A percentile compares a stretch with the other conserved stretches of the same genome.
These are phyloP conservation scores for Rhizopus arrhizus DNA, from an alignment of 371 early-diverging fungal genomes.

Conservation along the genomic window DNA sequence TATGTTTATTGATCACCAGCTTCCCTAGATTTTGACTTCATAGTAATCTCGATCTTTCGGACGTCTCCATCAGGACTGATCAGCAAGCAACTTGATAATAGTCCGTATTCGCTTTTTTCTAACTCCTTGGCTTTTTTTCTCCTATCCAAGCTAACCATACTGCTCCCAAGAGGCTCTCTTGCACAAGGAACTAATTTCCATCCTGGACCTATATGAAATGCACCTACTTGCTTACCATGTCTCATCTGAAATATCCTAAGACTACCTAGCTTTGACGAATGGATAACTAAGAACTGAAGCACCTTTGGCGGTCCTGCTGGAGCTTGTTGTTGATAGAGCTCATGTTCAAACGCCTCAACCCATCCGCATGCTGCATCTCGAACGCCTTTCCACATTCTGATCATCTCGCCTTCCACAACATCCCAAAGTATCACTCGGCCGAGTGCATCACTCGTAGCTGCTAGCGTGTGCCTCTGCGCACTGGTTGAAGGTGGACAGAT, in stretches of 20 bases:
- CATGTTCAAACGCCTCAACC: conserved; percentile 50
- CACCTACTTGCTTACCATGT: conserved; percentile 63
- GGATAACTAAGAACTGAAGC: conserved; percentile 59
- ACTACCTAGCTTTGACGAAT: conserved; percentile 60
- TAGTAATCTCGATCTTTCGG: conserved; percentile 34
- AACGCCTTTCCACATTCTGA: conserved; percentile 72
- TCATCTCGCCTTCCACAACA: conserved; percentile 56
- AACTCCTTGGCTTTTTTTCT: conserved; percentile 14
- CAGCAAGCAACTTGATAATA: conserved; percentile 53
- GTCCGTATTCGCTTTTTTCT: conserved; percentile 31
- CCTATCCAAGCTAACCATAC: conserved; percentile 42
- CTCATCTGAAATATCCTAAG: conserved; percentile 63
- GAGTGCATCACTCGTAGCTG: conserved; percentile 61
- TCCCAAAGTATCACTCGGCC: conserved; percentile 70
- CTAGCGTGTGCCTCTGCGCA: conserved; percentile 51
- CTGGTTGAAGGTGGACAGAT: conserved; percentile 52
- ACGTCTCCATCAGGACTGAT: conserved; percentile 65
- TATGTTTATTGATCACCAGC: background rate
- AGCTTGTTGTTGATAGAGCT: conserved; percentile 10
- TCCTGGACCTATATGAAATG: conserved; percentile 60
- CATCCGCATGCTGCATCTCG: conserved; percentile 69
- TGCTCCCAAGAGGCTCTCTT: conserved; percentile 44
- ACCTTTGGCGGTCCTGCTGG: conserved; percentile 21
- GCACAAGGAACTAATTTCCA: conserved; percentile 55
- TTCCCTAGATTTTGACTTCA: conserved; percentile 10